A percentile compares a stretch with the other conserved stretches of the same genome.
phyloP scores from a whole-genome alignment of 306 rosid genomes.

The Phaseolus lunatus region DNA sequence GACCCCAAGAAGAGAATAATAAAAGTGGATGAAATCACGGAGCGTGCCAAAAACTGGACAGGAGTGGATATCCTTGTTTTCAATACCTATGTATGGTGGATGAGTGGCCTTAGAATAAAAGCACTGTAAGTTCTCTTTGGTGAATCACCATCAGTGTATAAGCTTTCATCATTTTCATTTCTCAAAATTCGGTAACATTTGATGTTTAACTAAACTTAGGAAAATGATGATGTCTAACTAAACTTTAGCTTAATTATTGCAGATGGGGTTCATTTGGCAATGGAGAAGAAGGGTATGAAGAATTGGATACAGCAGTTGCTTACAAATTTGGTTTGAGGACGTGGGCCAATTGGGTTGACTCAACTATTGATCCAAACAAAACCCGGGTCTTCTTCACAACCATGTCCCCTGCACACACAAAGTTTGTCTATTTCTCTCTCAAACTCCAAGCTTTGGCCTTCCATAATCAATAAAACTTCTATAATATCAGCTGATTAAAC shows the following conservation, averaged over 20 bases:
- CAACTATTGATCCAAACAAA: conserved; percentile 76
- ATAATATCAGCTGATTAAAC: background rate
- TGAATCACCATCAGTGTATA: background rate
- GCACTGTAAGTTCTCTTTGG: conserved; percentile 62
- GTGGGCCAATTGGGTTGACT: conserved; percentile 98
- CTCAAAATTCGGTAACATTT: background rate
- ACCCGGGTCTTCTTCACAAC: conserved; percentile 92
- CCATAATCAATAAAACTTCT: background rate
- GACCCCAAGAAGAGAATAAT: conserved; percentile 89
- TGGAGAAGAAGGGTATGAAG: conserved; percentile 89
- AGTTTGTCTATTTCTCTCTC: conserved; percentile 54
- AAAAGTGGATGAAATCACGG: conserved; percentile 75
- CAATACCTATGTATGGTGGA: conserved; percentile 97
- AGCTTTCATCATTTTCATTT: background rate
- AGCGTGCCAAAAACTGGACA: conserved; percentile 82
- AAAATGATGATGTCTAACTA: background rate
- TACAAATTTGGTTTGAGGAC: conserved; percentile 84
- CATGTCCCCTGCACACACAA: conserved; percentile 92
- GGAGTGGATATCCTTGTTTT: conserved; percentile 86
- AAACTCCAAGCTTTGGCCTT: conserved; percentile 14
- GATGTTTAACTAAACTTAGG: conserved; percentile 8
- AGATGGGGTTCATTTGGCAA: conserved; percentile 96
- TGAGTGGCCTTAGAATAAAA: conserved; percentile 76
- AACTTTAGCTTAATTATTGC: conserved; percentile 42
- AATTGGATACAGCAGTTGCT: conserved; percentile 77